A percentile compares a stretch with the other conserved stretches of the same genome.
Conservation (phyloP, 2,329 filamentous ascomycete species). For the Canariomyces notabilis region DNA sequence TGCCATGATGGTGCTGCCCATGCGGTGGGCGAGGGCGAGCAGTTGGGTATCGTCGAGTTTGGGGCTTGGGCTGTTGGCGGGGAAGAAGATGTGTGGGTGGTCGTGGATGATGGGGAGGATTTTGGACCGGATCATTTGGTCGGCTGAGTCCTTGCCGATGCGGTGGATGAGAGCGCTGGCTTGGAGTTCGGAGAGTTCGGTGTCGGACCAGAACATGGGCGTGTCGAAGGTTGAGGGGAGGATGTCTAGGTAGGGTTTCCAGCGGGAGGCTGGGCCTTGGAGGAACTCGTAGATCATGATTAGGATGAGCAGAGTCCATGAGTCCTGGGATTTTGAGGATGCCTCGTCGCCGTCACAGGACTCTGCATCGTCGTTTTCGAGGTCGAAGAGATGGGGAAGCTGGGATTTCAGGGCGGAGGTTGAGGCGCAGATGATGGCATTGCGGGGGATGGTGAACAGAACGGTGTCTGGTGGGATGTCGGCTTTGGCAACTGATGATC, state of each 20-base stretch:
- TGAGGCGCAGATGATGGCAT: conserved; percentile 63
- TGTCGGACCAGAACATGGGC: conserved; percentile 79
- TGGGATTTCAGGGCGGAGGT: conserved; percentile 63
- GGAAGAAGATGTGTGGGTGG: conserved; percentile 43
- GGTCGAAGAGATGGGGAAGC: conserved; percentile 50
- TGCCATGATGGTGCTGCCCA: conserved; percentile 87
- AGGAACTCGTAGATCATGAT: conserved; percentile 73
- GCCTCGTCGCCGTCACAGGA: conserved; percentile 32
- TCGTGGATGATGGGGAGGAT: conserved; percentile 48
- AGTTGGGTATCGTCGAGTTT: conserved; percentile 41
- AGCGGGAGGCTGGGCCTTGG: conserved; percentile 55
- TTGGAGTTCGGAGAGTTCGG: conserved; percentile 67
- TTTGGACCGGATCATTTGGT: conserved; percentile 58
- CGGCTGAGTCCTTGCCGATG: conserved; percentile 68
- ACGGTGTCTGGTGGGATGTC: conserved; percentile 70
- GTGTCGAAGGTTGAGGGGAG: conserved; percentile 72
- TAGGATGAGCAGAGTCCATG: conserved; percentile 62
- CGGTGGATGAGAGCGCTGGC: conserved; percentile 71
- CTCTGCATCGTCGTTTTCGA: conserved; percentile 28
- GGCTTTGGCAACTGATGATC: conserved; percentile 56
- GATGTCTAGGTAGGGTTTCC: conserved; percentile 74
- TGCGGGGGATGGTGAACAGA: conserved; percentile 74
- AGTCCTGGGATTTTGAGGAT: conserved; percentile 36
- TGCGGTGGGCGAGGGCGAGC: conserved; percentile 60
- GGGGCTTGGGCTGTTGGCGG: conserved; percentile 27